Evolutionary conservation across 192 early-diverging fungal genomes (phyloP).

Genomic region (Entophlyctis luteolus): DNA sequence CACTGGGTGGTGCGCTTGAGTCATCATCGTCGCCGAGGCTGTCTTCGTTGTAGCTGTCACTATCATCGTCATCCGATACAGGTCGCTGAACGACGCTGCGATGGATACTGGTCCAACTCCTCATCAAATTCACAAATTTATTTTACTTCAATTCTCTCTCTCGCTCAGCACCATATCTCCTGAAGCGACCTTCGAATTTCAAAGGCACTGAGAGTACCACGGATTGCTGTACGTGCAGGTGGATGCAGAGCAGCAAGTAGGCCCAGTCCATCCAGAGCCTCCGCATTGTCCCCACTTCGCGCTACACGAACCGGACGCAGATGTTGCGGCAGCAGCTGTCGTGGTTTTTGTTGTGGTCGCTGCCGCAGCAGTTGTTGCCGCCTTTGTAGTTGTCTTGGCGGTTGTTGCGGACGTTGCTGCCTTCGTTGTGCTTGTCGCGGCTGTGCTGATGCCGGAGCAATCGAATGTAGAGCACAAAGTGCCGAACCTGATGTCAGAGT

Average conservation of each 20-base stretch:
- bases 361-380: neutral
- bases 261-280: slow-evolving; percentile 7
- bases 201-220: slow-evolving; percentile 7
- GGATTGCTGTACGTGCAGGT: neutral
- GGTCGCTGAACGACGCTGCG: too few species aligned
- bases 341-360: neutral
- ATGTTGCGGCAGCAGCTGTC: neutral
- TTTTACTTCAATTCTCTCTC: too few species aligned
- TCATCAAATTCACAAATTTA: too few species aligned
- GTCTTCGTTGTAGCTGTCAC: too few species aligned
- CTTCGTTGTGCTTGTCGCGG: neutral
- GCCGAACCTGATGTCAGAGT: slow-evolving; percentile 36
- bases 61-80: too few species aligned
- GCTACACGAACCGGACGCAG: neutral
- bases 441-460: neutral
- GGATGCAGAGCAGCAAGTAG: slow-evolving; percentile 1
- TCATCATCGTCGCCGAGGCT: too few species aligned
- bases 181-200: too few species aligned
- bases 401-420: neutral
- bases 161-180: too few species aligned
- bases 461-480: slow-evolving; percentile 28
- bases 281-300: slow-evolving; percentile 8
- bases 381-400: neutral
- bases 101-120: too few species aligned
- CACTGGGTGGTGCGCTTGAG: too few species aligned